phyloP scores from a whole-genome alignment of 257 asterid species.

The Scutellaria galericulata region DNA sequence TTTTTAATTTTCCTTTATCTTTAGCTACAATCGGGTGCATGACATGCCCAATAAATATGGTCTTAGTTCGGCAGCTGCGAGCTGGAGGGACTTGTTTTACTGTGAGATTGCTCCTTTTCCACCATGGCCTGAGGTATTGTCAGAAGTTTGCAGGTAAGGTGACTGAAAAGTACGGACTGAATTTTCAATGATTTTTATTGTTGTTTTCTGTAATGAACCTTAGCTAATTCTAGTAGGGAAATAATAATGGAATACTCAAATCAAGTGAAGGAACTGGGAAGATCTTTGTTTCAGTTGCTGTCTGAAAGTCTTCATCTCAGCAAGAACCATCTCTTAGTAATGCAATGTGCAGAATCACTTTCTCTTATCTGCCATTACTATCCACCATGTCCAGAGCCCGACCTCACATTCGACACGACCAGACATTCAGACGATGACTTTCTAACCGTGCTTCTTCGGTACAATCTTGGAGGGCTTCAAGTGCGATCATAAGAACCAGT shows the following conservation, averaged over 20 bases:
- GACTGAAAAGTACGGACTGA: not conserved
- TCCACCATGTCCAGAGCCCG: conserved; percentile 54
- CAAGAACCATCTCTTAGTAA: conserved; percentile 30
- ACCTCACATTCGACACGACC: conserved; percentile 38
- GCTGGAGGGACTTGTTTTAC: conserved; percentile 50
- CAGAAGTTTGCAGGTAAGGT: conserved; percentile 34
- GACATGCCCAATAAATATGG: no score
- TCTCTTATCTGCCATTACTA: conserved; percentile 40
- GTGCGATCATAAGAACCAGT: conserved; percentile 41
- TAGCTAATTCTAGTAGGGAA: not conserved
- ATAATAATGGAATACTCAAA: conserved; percentile 35
- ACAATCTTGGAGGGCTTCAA: conserved; percentile 46
- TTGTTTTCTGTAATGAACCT: not conserved
- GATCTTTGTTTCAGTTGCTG: conserved; percentile 29
- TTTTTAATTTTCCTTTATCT: no score
- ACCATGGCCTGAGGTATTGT: conserved; percentile 44
- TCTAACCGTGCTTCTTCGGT: conserved; percentile 46
- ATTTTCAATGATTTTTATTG: not conserved
- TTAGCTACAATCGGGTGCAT: no score
- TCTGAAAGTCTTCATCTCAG: conserved; percentile 43
- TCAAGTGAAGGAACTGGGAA: conserved; percentile 33
- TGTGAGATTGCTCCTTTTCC: conserved; percentile 40
- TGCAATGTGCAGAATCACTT: conserved; percentile 43
- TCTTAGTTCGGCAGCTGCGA: conserved; percentile 36
- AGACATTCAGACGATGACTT: conserved; percentile 50